Evolutionary conservation across 2,329 filamentous ascomycete species (phyloP).

Genomic region (Trichoderma guizhouense): DNA sequence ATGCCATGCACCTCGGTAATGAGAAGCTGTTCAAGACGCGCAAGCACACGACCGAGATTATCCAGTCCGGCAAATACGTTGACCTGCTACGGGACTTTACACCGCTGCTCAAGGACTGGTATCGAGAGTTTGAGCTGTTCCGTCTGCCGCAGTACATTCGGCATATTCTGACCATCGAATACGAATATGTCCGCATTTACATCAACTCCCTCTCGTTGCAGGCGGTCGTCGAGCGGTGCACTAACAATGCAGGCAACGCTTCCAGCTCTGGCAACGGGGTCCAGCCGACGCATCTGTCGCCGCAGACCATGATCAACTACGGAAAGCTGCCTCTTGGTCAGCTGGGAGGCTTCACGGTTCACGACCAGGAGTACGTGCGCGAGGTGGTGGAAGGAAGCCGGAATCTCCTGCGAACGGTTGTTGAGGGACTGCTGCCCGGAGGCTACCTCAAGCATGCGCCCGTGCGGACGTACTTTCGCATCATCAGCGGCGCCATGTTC

Average conservation of each 20-base stretch:
- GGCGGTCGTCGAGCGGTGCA: slow-evolving; percentile 90
- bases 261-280: slow-evolving; percentile 36
- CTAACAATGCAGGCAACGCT: slow-evolving; percentile 63
- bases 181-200: slow-evolving; percentile 91
- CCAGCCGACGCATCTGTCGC: slow-evolving; percentile 45
- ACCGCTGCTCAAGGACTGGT: slow-evolving; percentile 75
- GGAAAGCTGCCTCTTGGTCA: slow-evolving; percentile 62
- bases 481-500: slow-evolving; percentile 83
- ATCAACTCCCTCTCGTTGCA: slow-evolving; percentile 92
- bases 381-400: slow-evolving; percentile 76
- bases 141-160: slow-evolving; percentile 62
- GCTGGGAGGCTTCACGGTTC: slow-evolving; percentile 60
- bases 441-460: slow-evolving; percentile 80
- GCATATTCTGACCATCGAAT: slow-evolving; percentile 87
- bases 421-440: slow-evolving; percentile 69
- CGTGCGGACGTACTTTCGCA: slow-evolving; percentile 80
- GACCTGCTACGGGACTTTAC: slow-evolving; percentile 77
- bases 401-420: slow-evolving; percentile 72
- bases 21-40: slow-evolving; percentile 83
- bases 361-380: slow-evolving; percentile 69
- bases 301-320: slow-evolving; percentile 62
- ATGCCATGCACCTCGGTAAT: slow-evolving; percentile 88
- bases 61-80: slow-evolving; percentile 81
- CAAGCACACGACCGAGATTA: slow-evolving; percentile 83
- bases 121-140: slow-evolving; percentile 75